Conservation (phyloP, 2,329 filamentous ascomycete genomes). For the Aspergillus novoparasiticus region DNA sequence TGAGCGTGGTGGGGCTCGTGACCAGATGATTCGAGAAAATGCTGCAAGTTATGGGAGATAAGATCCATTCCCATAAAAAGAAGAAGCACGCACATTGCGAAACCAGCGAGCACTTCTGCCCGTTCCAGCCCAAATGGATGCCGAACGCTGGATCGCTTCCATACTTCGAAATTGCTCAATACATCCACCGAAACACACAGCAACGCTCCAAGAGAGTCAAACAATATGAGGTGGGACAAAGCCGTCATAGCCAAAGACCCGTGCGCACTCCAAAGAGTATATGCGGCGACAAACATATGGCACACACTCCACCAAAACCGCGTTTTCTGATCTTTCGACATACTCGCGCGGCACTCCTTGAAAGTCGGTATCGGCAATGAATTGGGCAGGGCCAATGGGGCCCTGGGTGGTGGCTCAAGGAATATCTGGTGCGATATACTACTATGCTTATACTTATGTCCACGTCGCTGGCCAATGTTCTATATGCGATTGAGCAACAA, state of each 20-base stretch:
- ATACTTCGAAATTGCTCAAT: constrained; percentile 94
- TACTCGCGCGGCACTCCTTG: constrained; percentile 83
- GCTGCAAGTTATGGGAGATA: constrained; percentile 89
- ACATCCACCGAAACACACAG: constrained; percentile 93
- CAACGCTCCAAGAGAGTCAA: constrained; percentile 89
- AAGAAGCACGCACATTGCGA: constrained; percentile 92
- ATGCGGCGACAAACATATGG: constrained; percentile 79
- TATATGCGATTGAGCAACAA: constrained; percentile 42
- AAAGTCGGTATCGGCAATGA: constrained; percentile 90
- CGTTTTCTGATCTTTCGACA: constrained; percentile 82
- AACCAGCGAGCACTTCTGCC: constrained; percentile 90
- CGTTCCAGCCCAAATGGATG: constrained; percentile 93
- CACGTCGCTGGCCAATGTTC: constrained; percentile 88
- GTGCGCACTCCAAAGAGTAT: constrained; percentile 82
- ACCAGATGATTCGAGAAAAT: constrained; percentile 77
- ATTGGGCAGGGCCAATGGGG: constrained; percentile 84
- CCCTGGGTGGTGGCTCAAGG: constrained; percentile 82
- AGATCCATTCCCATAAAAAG: constrained; percentile 98
- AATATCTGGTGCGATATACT: constrained; percentile 97
- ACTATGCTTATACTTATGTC: constrained; percentile 97
- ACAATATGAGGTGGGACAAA: constrained; percentile 89
- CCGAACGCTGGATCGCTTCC: constrained; percentile 87
- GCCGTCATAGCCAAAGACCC: constrained; percentile 90
- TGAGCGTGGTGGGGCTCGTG: constrained; percentile 75
- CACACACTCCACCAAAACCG: constrained; percentile 88